These are phyloP conservation scores for Neofusicoccum ribis DNA, from an alignment of 2,329 filamentous ascomycete genomes.

Conservation along the genomic window DNA sequence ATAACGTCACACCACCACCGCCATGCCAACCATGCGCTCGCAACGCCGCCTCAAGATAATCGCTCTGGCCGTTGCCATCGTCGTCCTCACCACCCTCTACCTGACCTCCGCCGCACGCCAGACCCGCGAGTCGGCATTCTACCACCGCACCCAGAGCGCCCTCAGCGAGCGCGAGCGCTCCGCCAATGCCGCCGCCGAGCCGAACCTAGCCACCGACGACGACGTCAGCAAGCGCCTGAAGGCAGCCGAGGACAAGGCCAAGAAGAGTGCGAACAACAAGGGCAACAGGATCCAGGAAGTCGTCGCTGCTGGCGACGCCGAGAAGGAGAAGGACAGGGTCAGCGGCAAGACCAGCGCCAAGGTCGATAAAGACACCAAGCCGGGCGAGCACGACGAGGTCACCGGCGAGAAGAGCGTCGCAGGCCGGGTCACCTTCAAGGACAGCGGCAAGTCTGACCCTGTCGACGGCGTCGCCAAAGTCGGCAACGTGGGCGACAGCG, in stretches of 20 bases:
- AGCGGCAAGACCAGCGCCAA: constrained; percentile 22
- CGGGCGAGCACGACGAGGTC: constrained; percentile 22
- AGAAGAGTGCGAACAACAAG: constrained; percentile 69
- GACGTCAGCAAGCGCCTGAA: constrained; percentile 61
- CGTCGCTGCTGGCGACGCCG: constrained; percentile 31
- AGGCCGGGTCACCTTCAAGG: constrained; percentile 54
- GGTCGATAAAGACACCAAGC: constrained; percentile 20
- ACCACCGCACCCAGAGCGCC: constrained; percentile 58
- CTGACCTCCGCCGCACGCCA: constrained; percentile 64
- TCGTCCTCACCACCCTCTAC: constrained; percentile 70
- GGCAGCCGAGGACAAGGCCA: constrained; percentile 68
- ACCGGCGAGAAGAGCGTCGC: constrained; percentile 52
- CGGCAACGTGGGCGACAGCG: constrained; percentile 34
- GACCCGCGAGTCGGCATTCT: constrained; percentile 56
- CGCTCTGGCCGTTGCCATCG: constrained; percentile 62
- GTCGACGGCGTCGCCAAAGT: constrained; percentile 44
- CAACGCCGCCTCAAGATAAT: constrained; percentile 68
- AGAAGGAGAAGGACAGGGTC: constrained; percentile 22
- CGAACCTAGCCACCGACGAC: constrained; percentile 53
- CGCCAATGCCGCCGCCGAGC: constrained; percentile 36
- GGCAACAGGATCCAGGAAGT: constrained; percentile 48
- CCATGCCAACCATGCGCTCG: constrained; percentile 33
- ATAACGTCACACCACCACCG: not conserved
- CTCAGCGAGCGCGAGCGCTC: constrained; percentile 40
- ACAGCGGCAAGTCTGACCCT: constrained; percentile 39